Conservation (phyloP, 495 filamentous ascomycete genomes). For the Poronia punctata region DNA sequence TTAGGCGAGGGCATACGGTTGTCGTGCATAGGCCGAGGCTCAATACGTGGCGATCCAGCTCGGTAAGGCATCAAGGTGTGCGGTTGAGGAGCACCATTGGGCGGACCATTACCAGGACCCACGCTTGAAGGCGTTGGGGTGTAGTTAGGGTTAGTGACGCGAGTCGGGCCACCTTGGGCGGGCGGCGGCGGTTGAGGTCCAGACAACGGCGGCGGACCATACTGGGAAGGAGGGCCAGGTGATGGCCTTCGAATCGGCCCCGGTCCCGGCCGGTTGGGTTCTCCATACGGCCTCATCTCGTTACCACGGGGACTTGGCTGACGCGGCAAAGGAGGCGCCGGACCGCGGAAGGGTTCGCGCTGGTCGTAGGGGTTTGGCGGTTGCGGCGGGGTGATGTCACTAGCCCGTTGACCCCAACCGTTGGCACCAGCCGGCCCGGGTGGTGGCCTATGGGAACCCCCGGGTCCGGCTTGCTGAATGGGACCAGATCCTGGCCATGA, state of each 20-base stretch:
- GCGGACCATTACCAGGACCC: slow-evolving; percentile 28
- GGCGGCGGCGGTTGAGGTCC: slow-evolving; percentile 32
- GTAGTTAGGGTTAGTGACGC: slow-evolving; percentile 68
- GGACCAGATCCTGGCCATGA: slow-evolving; percentile 73
- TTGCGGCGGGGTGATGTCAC: slow-evolving; percentile 67
- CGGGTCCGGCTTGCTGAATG: slow-evolving; percentile 50
- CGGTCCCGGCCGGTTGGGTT: slow-evolving; percentile 56
- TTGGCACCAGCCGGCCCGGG: slow-evolving; percentile 56
- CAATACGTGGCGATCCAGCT: slow-evolving; percentile 67
- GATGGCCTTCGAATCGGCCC: slow-evolving; percentile 36
- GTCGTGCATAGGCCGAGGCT: slow-evolving; percentile 77
- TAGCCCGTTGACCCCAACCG: slow-evolving; percentile 70
- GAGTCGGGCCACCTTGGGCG: slow-evolving; percentile 36
- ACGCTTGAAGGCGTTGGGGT: slow-evolving; percentile 52
- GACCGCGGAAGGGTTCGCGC: slow-evolving; percentile 57
- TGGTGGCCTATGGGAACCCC: slow-evolving; percentile 48
- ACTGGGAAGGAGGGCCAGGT: slow-evolving; percentile 47
- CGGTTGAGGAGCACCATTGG: slow-evolving; percentile 58
- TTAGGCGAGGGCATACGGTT: slow-evolving; percentile 79
- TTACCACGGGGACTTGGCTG: slow-evolving; percentile 63
- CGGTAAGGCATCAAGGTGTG: slow-evolving; percentile 76
- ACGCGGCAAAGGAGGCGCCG: slow-evolving; percentile 53
- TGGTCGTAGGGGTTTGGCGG: slow-evolving; percentile 75
- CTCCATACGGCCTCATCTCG: slow-evolving; percentile 66
- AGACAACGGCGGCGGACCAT: too few species aligned